Base-by-base conservation (phyloP, 2,329 filamentous ascomycete species). In the Venturiaceae sp. region DNA sequence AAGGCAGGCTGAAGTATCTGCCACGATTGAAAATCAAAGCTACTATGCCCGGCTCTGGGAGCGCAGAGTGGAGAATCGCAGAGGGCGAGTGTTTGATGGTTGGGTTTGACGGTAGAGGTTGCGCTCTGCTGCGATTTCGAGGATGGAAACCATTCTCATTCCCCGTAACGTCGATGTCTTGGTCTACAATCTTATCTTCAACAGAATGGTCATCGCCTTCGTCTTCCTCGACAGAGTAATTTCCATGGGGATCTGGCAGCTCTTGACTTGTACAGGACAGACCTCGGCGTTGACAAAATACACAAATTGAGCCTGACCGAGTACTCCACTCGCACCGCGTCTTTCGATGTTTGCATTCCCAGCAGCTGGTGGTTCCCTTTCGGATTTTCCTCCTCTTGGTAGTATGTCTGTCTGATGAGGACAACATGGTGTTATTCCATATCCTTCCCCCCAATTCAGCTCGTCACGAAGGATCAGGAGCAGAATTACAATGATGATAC, bases 261-360 rank as follows among this genome's bases (percentile, higher is more conserved):
- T 65, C 64, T 53, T 69, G 67, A 44, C 65, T 62, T 9, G 41
- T 9, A 44, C 66, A 69, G 26, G 26, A 47, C 2, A 62, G 60
- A 19, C 57, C 50, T 5, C 66, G 62, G 37, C 61, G 53, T 9
- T 50, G 46, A 50, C 66, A 68, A 16, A 56, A 53, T 16, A 61
- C 52, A 36, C 66, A 69, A 2, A 50, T 3, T 53, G 30, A 19
- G 21, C 64, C 57, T 2, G 54, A 53, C 1, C 50, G 11, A 16
- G 58, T 5, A 2, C 55, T 46, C 30, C 65, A 66, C 2, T 59
- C 62, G 34, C 67, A 68, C n/a, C 62, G 58, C 3, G 66, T 58
- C 33, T 69, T 69, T 26, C 67, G 61, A 37, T 64, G 63, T 59
- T 65, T 66, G 58, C 64, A 66, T n/a, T 65, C 60, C 64, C 64